A percentile compares a stretch with the other conserved stretches of the same genome.
Evolutionary conservation across 2,329 filamentous ascomycete species (phyloP).

Genomic region (Alternaria brassicae): DNA sequence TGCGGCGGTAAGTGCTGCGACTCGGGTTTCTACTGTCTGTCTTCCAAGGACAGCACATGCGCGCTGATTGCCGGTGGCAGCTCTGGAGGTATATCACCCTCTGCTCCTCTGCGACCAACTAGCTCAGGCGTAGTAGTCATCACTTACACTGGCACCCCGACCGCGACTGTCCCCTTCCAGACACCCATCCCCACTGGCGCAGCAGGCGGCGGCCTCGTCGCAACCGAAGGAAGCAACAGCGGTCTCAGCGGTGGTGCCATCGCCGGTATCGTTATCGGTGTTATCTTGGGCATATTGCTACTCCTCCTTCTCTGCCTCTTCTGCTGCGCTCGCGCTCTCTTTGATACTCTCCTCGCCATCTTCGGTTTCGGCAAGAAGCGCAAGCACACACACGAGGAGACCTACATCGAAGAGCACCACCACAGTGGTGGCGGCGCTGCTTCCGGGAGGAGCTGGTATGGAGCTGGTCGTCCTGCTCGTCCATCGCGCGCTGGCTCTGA

Average conservation of each 20-base stretch:
- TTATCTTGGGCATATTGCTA: conserved; percentile 70
- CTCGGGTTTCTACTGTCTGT: conserved; percentile 69
- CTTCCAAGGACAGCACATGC: conserved; percentile 61
- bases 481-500: conserved; percentile 42
- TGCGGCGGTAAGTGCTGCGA: conserved; percentile 77
- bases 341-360: conserved; percentile 65
- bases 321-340: conserved; percentile 65
- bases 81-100: conserved; percentile 55
- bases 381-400: conserved; percentile 61
- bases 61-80: conserved; percentile 61
- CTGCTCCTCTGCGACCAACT: conserved; percentile 59
- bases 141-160: conserved; percentile 54
- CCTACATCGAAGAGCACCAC: conserved; percentile 69
- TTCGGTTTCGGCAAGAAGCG: conserved; percentile 65
- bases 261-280: conserved; percentile 80
- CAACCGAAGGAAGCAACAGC: conserved; percentile 36
- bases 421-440: conserved; percentile 67
- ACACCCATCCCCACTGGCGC: conserved; percentile 63
- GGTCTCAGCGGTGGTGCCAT: conserved; percentile 74
- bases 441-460: conserved; percentile 60
- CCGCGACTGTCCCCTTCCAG: conserved; percentile 58
- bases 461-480: conserved; percentile 46
- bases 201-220: conserved; percentile 48
- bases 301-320: conserved; percentile 77
- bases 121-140: conserved; percentile 63